Base-by-base conservation (phyloP, 768 basidiomycete species). In the Phanerochaete carnosa region DNA sequence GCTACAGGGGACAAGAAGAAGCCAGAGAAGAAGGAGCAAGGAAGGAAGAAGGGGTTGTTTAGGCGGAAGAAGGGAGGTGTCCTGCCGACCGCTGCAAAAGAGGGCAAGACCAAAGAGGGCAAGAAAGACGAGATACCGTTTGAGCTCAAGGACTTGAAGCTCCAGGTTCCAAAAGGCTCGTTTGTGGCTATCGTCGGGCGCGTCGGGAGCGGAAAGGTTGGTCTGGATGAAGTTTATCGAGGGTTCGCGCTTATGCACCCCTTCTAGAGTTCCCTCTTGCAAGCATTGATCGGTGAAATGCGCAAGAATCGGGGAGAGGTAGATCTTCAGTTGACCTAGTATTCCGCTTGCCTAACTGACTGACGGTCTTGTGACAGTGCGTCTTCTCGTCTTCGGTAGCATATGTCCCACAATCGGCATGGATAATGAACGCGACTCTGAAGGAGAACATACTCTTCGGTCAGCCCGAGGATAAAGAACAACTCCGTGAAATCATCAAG, bases 261-360 rank as follows among this genome's bases (percentile, higher is more conserved):
- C 65, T 28, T 49, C 68, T 57, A 87, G 85, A 86, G 85, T 1
- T 88, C 85, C 6, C 73, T 93, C 22, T 75, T 93, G 57, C 89
- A 92, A 64, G 90, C 86, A 3, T 70, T 92, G 25, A 85, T 91
- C 59, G 90, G 90, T 1, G 94, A 95, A 72, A 96, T 95, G 94
- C 78, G 88, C 62, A 80, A 79, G 66, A 86, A 83, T 0, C 70
- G 75, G 15, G 93, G 93, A 5, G 80, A 75, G 25, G 70, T 70
- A 39, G 2, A 68, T 52, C 35, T 13, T 1, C 16, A 15, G 13
- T 30, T 32, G 22, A 9, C n/a, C 39, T 43, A 4, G 26, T 57
- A 5, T 28, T 12, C 49, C 43, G 22, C 9, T 8, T 23, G 23
- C 2, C n/a, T 54, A 15, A 30, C 2, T 22, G 19, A 23, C 22